Percentiles rank a stretch among this genome's conserved stretches.
Evolutionary conservation across 2,329 filamentous ascomycete species (phyloP).

Genomic region (Paracamarosporium sp.): DNA sequence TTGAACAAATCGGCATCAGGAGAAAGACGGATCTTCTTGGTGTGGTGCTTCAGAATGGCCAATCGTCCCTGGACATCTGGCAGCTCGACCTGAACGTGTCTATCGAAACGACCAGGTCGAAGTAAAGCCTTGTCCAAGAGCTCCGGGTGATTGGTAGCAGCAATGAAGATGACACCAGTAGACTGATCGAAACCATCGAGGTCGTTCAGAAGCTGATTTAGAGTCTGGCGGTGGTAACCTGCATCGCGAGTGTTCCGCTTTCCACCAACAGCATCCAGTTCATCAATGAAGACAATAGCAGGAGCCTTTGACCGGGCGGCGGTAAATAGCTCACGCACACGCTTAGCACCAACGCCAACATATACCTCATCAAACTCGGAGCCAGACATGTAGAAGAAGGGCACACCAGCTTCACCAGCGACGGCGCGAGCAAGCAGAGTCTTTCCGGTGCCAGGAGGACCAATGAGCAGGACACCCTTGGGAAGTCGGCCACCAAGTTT

Average conservation of each 20-base stretch:
- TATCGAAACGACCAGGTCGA: conserved; percentile 92
- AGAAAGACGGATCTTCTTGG: conserved; percentile 84
- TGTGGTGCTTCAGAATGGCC: conserved; percentile 91
- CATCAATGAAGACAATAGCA: conserved; percentile 94
- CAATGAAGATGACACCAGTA: conserved; percentile 93
- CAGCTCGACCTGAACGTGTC: conserved; percentile 85
- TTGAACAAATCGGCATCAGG: conserved; percentile 82
- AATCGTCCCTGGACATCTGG: conserved; percentile 94
- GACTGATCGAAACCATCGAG: conserved; percentile 96
- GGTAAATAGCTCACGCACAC: conserved; percentile 89
- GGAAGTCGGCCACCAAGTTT: conserved; percentile 95
- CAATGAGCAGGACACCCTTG: conserved; percentile 93
- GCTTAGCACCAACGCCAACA: conserved; percentile 94
- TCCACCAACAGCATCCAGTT: conserved; percentile 91
- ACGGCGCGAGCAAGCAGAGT: conserved; percentile 94
- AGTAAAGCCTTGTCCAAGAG: conserved; percentile 93
- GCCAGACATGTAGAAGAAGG: conserved; percentile 99
- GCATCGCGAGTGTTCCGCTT: conserved; percentile 93
- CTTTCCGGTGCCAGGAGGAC: conserved; percentile 96
- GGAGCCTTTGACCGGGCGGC: conserved; percentile 86
- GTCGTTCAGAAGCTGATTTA: conserved; percentile 96
- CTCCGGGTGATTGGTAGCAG: conserved; percentile 94
- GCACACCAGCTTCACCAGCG: conserved; percentile 94
- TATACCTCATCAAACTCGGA: conserved; percentile 99
- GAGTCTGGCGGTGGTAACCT: conserved; percentile 93